Conservation (phyloP, 148 eudicot genomes). For the Dysphania ambrosioides region DNA sequence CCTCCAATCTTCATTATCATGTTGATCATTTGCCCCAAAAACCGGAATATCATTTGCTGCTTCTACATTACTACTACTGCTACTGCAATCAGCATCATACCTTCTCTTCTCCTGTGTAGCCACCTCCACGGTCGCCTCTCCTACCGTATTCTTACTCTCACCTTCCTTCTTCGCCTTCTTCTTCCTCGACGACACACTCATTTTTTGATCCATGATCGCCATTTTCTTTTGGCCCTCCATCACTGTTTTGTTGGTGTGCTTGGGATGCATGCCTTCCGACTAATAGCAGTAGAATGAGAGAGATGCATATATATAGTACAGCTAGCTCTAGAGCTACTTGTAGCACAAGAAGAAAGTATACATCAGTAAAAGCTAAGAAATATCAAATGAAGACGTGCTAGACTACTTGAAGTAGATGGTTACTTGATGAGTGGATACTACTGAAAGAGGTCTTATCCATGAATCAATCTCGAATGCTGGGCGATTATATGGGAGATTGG, state of each 20-base stretch:
- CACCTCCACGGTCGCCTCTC: constrained; percentile 4
- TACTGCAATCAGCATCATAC: not conserved
- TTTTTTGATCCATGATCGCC: not conserved
- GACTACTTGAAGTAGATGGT: not conserved
- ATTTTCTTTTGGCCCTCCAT: constrained; percentile 5
- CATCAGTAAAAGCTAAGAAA: not conserved
- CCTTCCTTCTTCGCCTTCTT: constrained; percentile 15
- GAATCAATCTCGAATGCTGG: constrained; percentile 12
- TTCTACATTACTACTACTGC: not conserved
- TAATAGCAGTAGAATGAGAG: too few species aligned
- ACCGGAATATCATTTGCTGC: not conserved
- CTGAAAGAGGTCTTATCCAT: not conserved
- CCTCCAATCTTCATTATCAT: constrained; percentile 23
- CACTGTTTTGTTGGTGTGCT: not conserved
- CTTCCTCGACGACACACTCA: constrained; percentile 11
- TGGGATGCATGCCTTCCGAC: not conserved
- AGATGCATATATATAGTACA: not conserved
- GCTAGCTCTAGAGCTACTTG: too few species aligned
- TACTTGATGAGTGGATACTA: not conserved
- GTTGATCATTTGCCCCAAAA: not conserved
- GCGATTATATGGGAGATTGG: constrained; percentile 17
- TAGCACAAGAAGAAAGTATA: too few species aligned
- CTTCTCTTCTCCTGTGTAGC: constrained; percentile 20
- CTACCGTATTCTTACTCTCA: not conserved
- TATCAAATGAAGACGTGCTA: not conserved